Evolutionary conservation across 352 stramenopile species (phyloP), one percentile per base, ranked within the genome.

Genomic region (Phytopythium montanum): DNA sequence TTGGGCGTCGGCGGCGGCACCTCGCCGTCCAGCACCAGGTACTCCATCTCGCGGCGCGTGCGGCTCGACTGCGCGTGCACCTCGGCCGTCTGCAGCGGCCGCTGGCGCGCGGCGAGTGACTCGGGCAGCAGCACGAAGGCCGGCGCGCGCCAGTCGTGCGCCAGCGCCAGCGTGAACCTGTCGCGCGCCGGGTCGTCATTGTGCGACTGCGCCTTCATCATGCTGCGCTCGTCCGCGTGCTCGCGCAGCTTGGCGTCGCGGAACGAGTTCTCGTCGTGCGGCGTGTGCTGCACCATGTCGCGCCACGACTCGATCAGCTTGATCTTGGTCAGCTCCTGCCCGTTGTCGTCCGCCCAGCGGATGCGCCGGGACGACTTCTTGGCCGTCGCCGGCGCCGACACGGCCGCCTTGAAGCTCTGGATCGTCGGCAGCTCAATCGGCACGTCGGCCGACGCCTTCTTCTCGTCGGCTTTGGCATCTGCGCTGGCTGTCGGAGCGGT

Each of bases 301-400:
- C 85, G 75, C 85, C 85, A 95, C 21, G 85, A 95, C 62, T 95
- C 85, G 39, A 95, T 95, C 18, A 93, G 60, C 60, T 92, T 88
- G 59, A 95, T 61, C 64, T 91, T 86, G 26, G 89, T 76, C 9
- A 95, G 75, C 13, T 93, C 85, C 41, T 80, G 68, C 49, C 85
- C 85, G 29, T 69, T 76, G 62, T 95, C 78, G 57, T 95, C 85
- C 0, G 85, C 85, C 85, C 85, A 95, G 31, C 80, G 81, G 64
- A 95, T 95, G 49, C 79, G 75, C 55, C 88, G 89, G 48, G 72
- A 74, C 29, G 68, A 58, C 5, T 67, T 69, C 8, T 67, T 69
- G 8, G 64, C 64, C 21, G 12, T 18, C 23, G 26, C 5, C 45
- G 56, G 73, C 10, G 70, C 66, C n/a, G 64, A 62, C 23, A 57